phyloP scores from a whole-genome alignment of 176 grass and related monocot species.

The Oryza meyeriana region DNA sequence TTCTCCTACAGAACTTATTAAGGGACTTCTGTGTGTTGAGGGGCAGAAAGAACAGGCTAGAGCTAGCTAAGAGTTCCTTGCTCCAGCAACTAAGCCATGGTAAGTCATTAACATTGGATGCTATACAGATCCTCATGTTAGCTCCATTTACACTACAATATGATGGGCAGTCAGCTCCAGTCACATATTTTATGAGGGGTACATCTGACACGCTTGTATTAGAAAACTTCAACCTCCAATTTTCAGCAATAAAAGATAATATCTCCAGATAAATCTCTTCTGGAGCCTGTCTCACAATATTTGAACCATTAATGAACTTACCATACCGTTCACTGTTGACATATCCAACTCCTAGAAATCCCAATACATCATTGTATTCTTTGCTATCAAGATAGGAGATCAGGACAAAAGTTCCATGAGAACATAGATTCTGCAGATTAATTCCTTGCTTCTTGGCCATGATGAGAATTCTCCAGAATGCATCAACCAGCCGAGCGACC shows the following conservation, averaged over 20 bases:
- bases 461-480: constrained; percentile 54
- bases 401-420: constrained; percentile 53
- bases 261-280: constrained; percentile 61
- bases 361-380: constrained; percentile 34
- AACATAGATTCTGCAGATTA: constrained; percentile 41
- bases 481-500: constrained; percentile 34
- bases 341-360: constrained; percentile 43
- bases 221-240: constrained; percentile 33
- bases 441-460: constrained; percentile 35
- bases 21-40: constrained; percentile 37
- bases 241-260: constrained; percentile 40
- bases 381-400: constrained; percentile 50
- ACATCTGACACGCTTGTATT: constrained; percentile 38
- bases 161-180: constrained; percentile 9
- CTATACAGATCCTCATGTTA: constrained; percentile 42
- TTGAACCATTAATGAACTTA: constrained; percentile 54
- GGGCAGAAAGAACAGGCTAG: constrained; percentile 37
- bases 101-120: constrained; percentile 18
- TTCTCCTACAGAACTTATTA: neutral
- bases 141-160: constrained; percentile 41
- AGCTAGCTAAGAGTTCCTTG: constrained; percentile 39
- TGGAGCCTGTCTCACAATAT: constrained; percentile 40
- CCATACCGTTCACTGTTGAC: constrained; percentile 53
- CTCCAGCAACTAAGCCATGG: constrained; percentile 66
- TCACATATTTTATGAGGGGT: constrained; percentile 57